Evolutionary conservation across 257 asterid species (phyloP).

Genomic region (Solanum okadae): DNA sequence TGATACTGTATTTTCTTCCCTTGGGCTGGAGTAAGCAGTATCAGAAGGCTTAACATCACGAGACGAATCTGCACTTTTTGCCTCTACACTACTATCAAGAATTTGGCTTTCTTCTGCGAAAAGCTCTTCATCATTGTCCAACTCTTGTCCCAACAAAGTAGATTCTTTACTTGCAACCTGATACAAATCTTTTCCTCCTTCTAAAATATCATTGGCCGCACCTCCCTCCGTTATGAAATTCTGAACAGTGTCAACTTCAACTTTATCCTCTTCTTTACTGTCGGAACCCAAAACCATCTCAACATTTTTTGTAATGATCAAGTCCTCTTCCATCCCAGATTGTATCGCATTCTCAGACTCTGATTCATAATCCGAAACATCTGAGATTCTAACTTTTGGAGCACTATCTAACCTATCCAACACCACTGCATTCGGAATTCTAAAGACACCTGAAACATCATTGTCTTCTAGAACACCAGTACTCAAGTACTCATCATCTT

Average conservation of each 20-base stretch:
- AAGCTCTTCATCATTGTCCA: conserved; percentile 2
- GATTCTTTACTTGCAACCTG: conserved; percentile 14
- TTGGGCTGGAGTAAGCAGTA: background rate
- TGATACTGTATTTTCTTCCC: background rate
- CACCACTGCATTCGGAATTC: conserved; percentile 30
- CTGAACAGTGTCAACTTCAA: conserved; percentile 5
- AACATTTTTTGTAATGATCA: background rate
- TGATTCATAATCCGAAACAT: conserved; percentile 25
- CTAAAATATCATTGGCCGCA: conserved; percentile 9
- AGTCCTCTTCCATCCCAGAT: conserved; percentile 30
- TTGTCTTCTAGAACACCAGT: conserved; percentile 26
- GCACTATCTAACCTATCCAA: conserved; percentile 28
- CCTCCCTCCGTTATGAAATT: conserved; percentile 11
- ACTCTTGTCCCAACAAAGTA: background rate
- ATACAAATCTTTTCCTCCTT: conserved; percentile 10
- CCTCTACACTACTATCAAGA: conserved; percentile 7
- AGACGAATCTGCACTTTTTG: conserved; percentile 13
- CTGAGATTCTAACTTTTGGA: conserved; percentile 38
- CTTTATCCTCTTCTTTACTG: conserved; percentile 20
- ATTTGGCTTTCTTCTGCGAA: conserved; percentile 20
- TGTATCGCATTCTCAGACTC: conserved; percentile 17
- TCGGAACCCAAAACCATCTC: conserved; percentile 10
- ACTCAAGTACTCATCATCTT: conserved; percentile 52
- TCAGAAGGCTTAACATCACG: conserved; percentile 11
- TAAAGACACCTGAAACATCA: conserved; percentile 24